Base-by-base conservation (phyloP, 306 rosid species). In the Arachis hypogaea region DNA sequence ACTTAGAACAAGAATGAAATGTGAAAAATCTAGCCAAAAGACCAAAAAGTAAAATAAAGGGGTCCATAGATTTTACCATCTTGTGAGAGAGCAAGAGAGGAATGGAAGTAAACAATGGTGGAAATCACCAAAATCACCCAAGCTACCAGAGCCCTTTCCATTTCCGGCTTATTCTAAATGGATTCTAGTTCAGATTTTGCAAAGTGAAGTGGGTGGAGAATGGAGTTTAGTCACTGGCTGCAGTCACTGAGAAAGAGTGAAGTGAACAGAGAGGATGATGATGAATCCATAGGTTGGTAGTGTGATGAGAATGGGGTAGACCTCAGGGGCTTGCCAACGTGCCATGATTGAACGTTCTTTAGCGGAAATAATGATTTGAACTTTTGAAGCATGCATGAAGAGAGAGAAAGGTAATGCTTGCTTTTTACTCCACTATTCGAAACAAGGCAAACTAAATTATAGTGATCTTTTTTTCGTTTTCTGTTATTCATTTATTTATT, bases 61-160 rank as follows among this genome's bases (percentile, higher is more conserved):
- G 42, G 69, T 18, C 22, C 42, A 5, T 46, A 45, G 43, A 28
- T 33, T 22, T 72, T 68, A 89, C 94, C 94, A 62, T 89, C 94
- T 79, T 72, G 83, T 38, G 79, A 70, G 81, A 89, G 88, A 73
- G 91, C 87, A 77, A 79, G 65, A 46, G 71, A 79, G 49, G 71
- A 72, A 63, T 72, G 71, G 69, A 67, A 80, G 69, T 52, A 67
- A 59, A 77, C 46, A 66, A 66, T 42, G 45, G 65, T 77, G 18
- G 67, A 72, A 77, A 86, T 75, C 58, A 83, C 66, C 7, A 73
- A 72, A 66, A 83, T 50, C 69, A 74, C n/a, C 82, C 78, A 77
- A 11, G 76, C 71, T 41, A 56, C 49, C n/a, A 75, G n/a, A 67
- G 78, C 88, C 89, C 82, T 85, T 41, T 83, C 54, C 74, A 52